phyloP scores from a whole-genome alignment of 345 rosid species.

The Heritiera littoralis region DNA sequence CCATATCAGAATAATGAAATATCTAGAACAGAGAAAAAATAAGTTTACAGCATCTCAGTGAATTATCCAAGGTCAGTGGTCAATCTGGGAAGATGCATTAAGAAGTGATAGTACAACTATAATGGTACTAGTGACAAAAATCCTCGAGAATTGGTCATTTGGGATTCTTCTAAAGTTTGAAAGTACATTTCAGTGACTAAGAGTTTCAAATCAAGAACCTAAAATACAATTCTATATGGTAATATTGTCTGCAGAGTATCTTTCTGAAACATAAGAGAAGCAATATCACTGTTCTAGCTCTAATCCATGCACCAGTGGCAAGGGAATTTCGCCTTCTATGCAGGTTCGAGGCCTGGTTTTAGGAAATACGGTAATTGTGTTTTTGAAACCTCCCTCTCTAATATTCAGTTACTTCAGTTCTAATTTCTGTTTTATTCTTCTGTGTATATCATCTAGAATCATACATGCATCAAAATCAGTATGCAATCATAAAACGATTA shows the following conservation, averaged over 20 bases:
- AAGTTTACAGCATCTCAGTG: constrained; percentile 10
- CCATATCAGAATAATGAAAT: neutral
- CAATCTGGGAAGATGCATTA: neutral
- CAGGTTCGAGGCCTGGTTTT: neutral
- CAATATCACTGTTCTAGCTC: neutral
- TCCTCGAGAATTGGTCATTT: neutral
- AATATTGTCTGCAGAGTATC: neutral
- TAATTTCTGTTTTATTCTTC: neutral
- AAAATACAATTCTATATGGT: neutral
- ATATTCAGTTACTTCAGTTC: neutral
- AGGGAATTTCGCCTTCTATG: constrained; percentile 4
- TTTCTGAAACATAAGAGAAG: constrained; percentile 6
- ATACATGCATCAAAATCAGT: neutral
- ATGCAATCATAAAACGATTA: neutral
- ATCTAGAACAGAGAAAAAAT: neutral
- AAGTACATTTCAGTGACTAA: neutral
- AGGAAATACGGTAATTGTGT: neutral
- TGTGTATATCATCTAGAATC: neutral
- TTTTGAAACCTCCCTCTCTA: neutral
- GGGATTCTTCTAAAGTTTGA: neutral
- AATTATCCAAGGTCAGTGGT: neutral
- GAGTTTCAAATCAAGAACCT: constrained; percentile 1
- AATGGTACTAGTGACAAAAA: neutral
- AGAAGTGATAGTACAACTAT: neutral
- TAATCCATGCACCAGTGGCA: neutral